Conservation (phyloP, 257 asterid genomes). For the Solanum raphanifolium region DNA sequence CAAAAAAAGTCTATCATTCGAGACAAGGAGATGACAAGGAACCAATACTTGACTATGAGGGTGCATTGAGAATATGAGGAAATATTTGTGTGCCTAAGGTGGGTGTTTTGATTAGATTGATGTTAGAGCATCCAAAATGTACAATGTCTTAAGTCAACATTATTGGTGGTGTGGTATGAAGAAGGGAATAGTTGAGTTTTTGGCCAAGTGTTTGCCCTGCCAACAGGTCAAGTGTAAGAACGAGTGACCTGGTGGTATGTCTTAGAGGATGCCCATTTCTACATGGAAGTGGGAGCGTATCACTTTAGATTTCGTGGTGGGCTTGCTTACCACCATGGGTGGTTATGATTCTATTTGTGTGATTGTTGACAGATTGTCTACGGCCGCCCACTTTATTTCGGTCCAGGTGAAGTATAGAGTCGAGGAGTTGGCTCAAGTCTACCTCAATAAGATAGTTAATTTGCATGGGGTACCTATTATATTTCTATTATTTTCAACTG, state of each 20-base stretch:
- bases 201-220: background rate
- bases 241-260: background rate
- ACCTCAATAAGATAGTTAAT: background rate
- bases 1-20: background rate
- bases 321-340: background rate
- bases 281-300: background rate
- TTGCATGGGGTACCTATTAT: background rate
- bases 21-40: background rate
- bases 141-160: background rate
- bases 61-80: background rate
- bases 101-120: background rate
- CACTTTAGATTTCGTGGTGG: background rate
- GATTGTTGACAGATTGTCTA: background rate
- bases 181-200: background rate
- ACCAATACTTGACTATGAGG: background rate
- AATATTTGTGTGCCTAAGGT: background rate
- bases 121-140: background rate
- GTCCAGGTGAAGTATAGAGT: background rate
- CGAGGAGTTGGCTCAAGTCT: background rate
- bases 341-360: background rate
- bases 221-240: background rate
- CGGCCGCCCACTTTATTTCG: background rate
- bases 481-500: no score
- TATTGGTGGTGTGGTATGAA: background rate
- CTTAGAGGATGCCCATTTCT: background rate